Evolutionary conservation across 1,284 basidiomycete species (phyloP), one percentile per base, ranked within the genome.

Genomic region (Ceratobasidium sp.): DNA sequence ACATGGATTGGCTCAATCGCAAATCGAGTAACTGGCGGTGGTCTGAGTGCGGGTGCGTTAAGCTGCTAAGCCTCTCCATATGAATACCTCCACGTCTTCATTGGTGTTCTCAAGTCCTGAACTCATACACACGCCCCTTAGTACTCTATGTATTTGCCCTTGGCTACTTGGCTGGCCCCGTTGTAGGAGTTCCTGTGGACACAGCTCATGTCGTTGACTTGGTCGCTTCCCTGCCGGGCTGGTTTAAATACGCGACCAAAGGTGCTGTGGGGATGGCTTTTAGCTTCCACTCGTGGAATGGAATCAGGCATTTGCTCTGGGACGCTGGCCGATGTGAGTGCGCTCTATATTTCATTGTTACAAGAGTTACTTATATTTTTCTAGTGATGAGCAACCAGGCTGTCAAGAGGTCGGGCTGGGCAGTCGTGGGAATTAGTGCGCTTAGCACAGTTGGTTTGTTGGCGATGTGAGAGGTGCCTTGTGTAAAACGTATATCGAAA

Each of bases 261-360:
- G 82, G 87, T 57, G 78, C 93, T 73, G 85, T 97, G 54, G 94
- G 94, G 23, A 85, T 87, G 5, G 93, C 96, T 1, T 95, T 96
- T 81, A 88, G 93, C 38, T 98, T 91, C 89, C 97, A 99, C 84
- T 87, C 88, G 7, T 88, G 89, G 81, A 98, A 98, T 82, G 97
- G 97, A 5, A 75, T 98, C 64, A 88, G 97, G 63, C 97, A 99
- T 86, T 84, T 99, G 78, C 82, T 84, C 30, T 99, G 98, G 97
- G 97, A 99, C 82, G 83, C 87, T 79, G 91, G 91, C 73, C 93
- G 91, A 85, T 91, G 96, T 98, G 78, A 81, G 96, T 87, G 28
- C 4, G 41, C 11, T 9, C 43, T 38, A 66, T 35, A 44, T 47
- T 28, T 26, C 14, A 16, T 7, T 5, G 13, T 43, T 28, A 61